Evolutionary conservation across 805 yeast species (phyloP), one percentile per base, ranked within the genome.

Genomic region (Schizosaccharomyces osmophilus): DNA sequence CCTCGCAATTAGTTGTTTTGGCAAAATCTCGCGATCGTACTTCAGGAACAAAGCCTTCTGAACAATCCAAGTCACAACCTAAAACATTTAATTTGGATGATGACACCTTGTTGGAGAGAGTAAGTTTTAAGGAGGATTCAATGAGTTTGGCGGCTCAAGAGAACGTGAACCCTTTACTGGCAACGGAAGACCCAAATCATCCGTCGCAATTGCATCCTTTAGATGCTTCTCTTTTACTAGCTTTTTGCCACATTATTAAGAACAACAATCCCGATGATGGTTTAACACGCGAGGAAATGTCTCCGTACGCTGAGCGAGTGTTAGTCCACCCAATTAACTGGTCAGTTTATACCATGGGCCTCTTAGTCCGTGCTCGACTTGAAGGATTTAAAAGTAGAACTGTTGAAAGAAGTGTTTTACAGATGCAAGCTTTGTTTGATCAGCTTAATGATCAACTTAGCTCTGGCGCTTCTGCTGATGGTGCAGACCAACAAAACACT

Each of bases 391-490:
- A 82, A 65, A 81, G 95, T 0, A 82, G 85, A 69, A 90, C 97
- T 1, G 83, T 90, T 29, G 97, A 93, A 72, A 79, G 98, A 69
- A 97, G 97, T 60, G 82, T 89, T 4, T 75, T 93, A 61, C 98
- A 93, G 72, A 82, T 93, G 83, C 90, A 89, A 62, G 83, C 95
- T 2, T 74, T 93, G 55, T 93, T 89, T 32, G 95, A 88, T 68
- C 96, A 89, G 69, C 74, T 87, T 31, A 95, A 90, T 1, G 77
- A 82, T 62, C 79, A 60, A 3, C 45, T 59, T 19, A 42, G 13
- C 19, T 45, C 26, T 17, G 51, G 51, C 17, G 26, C 19, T 17
- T 15, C 51, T 24, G n/a, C 55, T 15, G 60, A 57, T 6, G 75
- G 77, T 61, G 61, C 26, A 8, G 29, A 58, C 17, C 13, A 41